Evolutionary conservation across 495 filamentous ascomycete genomes (phyloP).

Genomic region (Bombardia bombarda): DNA sequence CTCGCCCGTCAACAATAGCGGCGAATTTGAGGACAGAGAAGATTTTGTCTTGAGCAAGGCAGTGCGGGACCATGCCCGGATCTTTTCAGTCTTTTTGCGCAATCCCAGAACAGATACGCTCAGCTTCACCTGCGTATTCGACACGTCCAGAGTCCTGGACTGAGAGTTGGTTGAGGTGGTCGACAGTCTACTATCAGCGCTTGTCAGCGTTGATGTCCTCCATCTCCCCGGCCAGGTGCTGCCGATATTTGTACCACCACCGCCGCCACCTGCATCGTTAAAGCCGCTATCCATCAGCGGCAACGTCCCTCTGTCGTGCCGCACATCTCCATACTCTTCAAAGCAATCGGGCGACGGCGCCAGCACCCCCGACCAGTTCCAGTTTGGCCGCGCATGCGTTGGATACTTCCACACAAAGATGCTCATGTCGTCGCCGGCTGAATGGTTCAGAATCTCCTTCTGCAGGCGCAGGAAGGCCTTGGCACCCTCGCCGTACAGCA

Average conservation of each 20-base stretch:
- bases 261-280: not conserved
- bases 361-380: not conserved
- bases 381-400: not conserved
- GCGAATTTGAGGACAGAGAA: not conserved
- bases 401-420: not conserved
- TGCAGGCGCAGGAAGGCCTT: constrained; percentile 1
- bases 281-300: no score
- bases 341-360: not conserved
- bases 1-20: no score
- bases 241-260: not conserved
- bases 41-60: not conserved
- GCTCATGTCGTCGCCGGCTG: not conserved
- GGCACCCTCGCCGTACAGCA: not conserved
- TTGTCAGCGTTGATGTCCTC: not conserved
- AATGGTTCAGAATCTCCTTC: not conserved
- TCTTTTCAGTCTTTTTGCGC: not conserved
- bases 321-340: not conserved
- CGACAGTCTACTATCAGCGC: not conserved
- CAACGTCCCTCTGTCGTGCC: no score
- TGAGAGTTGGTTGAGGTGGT: not conserved
- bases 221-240: not conserved
- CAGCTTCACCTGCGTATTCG: not conserved
- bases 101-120: not conserved
- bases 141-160: not conserved
- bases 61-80: not conserved